Base-by-base conservation (phyloP, 116 monocot species). In the Posidonia oceanica region DNA sequence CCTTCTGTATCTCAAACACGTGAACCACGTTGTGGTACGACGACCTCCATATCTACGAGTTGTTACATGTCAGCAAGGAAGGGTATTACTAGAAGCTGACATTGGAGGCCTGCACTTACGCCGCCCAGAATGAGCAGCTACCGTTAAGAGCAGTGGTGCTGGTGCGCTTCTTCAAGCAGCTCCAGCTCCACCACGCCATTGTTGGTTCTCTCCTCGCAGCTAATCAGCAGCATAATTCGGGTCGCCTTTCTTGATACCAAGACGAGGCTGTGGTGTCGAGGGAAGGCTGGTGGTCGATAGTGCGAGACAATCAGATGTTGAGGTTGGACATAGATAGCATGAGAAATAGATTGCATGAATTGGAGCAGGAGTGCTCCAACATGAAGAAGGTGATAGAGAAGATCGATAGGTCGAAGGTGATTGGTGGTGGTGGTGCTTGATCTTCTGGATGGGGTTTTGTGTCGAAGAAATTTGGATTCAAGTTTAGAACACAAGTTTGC, bases 131-230 rank as follows among this genome's bases (percentile, higher is more conserved):
- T 82, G 93, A 98, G 66, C 77, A 93, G 60, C 77, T 98, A 23
- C 98, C 98, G 37, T 80, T 98, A 18, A 66, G 93, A 5, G 77
- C 86, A 6, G 78, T 93, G n/a, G 89, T 98, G 62, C 98, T 93
- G 78, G 98, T 98, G 20, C 87, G 92, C 60, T 98, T 98, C 84
- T 98, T 98, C 81, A 93, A 98, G 84, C 98, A 98, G 77, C 90
- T 92, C 4, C 98, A 98, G 76, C 84, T 98, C 57, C 85, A 93
- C 10, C 85, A 77, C 38, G 93, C 92, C 22, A 87, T 98, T 52
- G 86, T 87, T 1, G 85, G 92, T 3, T 71, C 86, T 4, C 74
- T 94, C 20, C 37, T 82, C 17, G 69, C 74, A 54, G 70, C 75
- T 3, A 81, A 71, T 5, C 58, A 67, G 23, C 64, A 62, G 41